Evolutionary conservation across 202 grass and related monocot genomes (phyloP).

Genomic region (Carex sylvatica): DNA sequence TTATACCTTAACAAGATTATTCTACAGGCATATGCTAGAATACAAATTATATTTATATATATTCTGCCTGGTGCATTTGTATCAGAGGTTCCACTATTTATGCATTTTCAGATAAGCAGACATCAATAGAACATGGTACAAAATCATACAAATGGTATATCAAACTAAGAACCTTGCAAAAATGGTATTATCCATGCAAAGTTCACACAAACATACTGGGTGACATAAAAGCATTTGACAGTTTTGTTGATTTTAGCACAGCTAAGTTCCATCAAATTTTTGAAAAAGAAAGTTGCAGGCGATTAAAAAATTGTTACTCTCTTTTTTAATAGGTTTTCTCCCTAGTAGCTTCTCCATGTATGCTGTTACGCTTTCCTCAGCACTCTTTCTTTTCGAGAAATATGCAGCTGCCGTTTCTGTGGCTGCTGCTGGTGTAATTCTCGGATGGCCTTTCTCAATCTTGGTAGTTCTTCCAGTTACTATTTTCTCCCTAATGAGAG

Average conservation of each 20-base stretch:
- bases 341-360: conserved; percentile 99
- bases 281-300: background rate
- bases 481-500: conserved; percentile 74
- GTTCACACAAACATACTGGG: too few species aligned
- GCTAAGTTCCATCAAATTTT: background rate
- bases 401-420: conserved; percentile 64
- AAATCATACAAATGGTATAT: too few species aligned
- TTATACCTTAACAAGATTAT: too few species aligned
- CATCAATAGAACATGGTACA: too few species aligned
- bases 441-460: conserved; percentile 97
- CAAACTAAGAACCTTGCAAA: too few species aligned
- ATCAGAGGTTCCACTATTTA: background rate
- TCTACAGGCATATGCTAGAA: too few species aligned
- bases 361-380: conserved; percentile 85
- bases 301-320: conserved; percentile 1
- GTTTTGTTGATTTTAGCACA: too few species aligned
- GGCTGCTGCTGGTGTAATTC: conserved; percentile 82
- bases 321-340: conserved; percentile 65
- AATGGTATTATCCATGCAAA: too few species aligned
- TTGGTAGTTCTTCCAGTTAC: conserved; percentile 81
- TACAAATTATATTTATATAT: too few species aligned
- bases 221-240: background rate
- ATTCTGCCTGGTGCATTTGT: background rate
- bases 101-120: background rate
- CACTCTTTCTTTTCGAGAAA: conserved; percentile 86